These are phyloP conservation scores for Amniculicola lignicola DNA, from an alignment of 495 filamentous ascomycete genomes.

Conservation along the genomic window DNA sequence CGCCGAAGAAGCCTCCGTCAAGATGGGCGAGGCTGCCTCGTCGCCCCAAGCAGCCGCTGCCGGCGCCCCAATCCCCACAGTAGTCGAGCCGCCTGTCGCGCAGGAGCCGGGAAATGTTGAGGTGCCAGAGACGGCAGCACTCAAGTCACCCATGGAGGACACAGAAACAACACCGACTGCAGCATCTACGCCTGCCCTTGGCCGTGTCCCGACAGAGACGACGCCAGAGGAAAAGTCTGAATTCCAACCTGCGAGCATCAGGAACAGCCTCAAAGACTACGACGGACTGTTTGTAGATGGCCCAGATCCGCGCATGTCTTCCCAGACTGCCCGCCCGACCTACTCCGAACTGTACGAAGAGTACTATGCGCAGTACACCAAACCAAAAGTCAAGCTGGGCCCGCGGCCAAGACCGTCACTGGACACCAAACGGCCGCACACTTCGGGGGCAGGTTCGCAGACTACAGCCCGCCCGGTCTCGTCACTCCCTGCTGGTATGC, in stretches of 20 bases:
- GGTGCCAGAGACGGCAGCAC: not conserved
- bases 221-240: not conserved
- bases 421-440: conserved; percentile 30
- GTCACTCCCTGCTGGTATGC: conserved; percentile 36
- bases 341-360: conserved; percentile 28
- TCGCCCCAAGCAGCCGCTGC: conserved; percentile 17
- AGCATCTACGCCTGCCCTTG: not conserved
- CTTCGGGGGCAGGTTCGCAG: conserved; percentile 18
- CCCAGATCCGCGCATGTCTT: conserved; percentile 30
- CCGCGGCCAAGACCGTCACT: conserved; percentile 28
- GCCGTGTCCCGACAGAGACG: conserved; percentile 9
- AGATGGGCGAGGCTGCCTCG: conserved; percentile 9
- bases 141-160: not conserved
- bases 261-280: conserved; percentile 28
- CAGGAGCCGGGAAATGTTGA: not conserved
- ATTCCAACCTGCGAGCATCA: not conserved
- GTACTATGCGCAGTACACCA: conserved; percentile 31
- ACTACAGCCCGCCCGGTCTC: conserved; percentile 27
- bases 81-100: conserved; percentile 4
- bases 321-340: conserved; percentile 32
- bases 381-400: conserved; percentile 36
- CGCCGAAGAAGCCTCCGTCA: conserved; percentile 62
- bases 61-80: conserved; percentile 16
- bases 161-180: conserved; percentile 4
- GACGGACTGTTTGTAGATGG: conserved; percentile 25